Evolutionary conservation across 2,329 filamentous ascomycete genomes (phyloP).

Genomic region (Cadophora malorum): DNA sequence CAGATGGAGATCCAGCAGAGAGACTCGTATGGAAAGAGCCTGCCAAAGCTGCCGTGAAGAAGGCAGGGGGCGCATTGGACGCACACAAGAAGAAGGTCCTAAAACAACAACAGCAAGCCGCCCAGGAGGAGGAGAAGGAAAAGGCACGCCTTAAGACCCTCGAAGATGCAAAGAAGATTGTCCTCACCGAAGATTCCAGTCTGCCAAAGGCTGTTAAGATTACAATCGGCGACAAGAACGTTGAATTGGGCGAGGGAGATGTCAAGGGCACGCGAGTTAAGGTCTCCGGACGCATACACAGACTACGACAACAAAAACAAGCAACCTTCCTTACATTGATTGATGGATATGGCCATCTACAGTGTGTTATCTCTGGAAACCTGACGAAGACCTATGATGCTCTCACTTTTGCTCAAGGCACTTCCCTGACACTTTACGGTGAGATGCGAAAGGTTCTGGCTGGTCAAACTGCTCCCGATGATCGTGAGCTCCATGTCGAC

Average conservation of each 20-base stretch:
- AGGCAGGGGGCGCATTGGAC: constrained; percentile 77
- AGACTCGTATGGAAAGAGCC: constrained; percentile 79
- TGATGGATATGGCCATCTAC: constrained; percentile 84
- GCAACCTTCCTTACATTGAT: constrained; percentile 85
- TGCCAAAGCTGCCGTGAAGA: constrained; percentile 85
- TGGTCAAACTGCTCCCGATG: constrained; percentile 70
- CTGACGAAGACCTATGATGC: constrained; percentile 80
- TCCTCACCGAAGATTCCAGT: constrained; percentile 71
- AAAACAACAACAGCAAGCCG: constrained; percentile 76
- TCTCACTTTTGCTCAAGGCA: constrained; percentile 73
- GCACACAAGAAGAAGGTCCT: constrained; percentile 83
- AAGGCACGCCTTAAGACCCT: constrained; percentile 72
- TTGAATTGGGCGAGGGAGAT: constrained; percentile 62
- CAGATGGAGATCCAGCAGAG: constrained; percentile 67
- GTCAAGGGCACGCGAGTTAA: constrained; percentile 75
- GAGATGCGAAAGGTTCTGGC: constrained; percentile 72
- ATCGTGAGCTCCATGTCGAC: constrained; percentile 75
- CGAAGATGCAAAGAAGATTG: constrained; percentile 82
- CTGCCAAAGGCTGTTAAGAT: constrained; percentile 79
- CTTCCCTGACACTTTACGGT: constrained; percentile 71
- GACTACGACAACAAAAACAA: constrained; percentile 81
- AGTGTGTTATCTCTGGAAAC: constrained; percentile 80
- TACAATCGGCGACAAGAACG: constrained; percentile 74
- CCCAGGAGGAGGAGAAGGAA: constrained; percentile 74
- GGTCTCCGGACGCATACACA: constrained; percentile 83